Base-by-base conservation (phyloP, 352 stramenopile genomes). In the Phytophthora pistaciae region DNA sequence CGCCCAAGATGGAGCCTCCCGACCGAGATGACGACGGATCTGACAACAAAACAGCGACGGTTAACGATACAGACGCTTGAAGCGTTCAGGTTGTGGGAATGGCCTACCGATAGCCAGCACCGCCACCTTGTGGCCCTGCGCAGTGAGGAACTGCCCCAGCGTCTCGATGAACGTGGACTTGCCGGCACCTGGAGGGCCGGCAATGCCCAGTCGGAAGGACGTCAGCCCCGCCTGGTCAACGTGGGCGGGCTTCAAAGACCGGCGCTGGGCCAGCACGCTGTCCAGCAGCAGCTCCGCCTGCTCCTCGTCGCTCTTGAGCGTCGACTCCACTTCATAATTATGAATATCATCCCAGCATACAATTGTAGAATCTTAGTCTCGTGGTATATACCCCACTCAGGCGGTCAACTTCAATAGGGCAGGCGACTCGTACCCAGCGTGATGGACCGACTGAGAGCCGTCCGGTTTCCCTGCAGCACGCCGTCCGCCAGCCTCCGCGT, bases 161-260 rank as follows among this genome's bases (percentile, higher is more conserved):
- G 86, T 88, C 79, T 99, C 98, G 68, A 99, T 98, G 61, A 99
- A 98, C 11, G 94, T 98, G 42, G 86, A 98, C 71, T 99, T 99
- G 61, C 98, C 98, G n/a, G 94, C 96, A n/a, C 96, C 95, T 3
- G 95, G 95, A 20, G 95, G 93, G 0, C 95, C 95, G 2, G 91
- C 92, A 57, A 98, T 98, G 23, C 95, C 95, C 1, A 98, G 64
- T 29, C 94, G 88, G 62, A 98, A 96, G 25, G 88, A 91, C 31
- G 84, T 68, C 23, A 87, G 63, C 25, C 49, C 66, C 23, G 46
- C 48, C 49, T 56, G 44, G 65, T 72, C 58, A 68, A 66, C 55
- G 16, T 61, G 77, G 52, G 31, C 71, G 61, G 54, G 77, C 69
- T 60, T 75, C 27, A 62, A 61, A 18, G 78, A 88, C 48, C 87